phyloP scores from a whole-genome alignment of 106 monocot species.

The Acanthochlamys bracteata region DNA sequence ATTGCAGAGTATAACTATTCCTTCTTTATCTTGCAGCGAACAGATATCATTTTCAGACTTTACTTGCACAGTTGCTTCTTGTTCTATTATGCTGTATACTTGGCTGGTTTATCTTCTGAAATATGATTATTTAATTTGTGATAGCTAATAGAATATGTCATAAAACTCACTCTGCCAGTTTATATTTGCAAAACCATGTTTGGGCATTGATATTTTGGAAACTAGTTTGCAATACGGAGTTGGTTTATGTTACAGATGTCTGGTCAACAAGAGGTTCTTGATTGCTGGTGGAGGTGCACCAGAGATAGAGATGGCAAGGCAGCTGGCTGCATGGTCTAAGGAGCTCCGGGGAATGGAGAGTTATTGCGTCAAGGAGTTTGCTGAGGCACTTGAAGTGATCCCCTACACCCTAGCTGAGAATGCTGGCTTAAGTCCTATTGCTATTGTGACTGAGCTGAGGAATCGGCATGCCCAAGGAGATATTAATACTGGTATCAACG shows the following conservation, averaged over 20 bases:
- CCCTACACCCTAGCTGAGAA: conserved; percentile 95
- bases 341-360: conserved; percentile 89
- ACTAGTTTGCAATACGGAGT: not conserved
- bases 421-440: conserved; percentile 84
- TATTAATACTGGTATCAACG: conserved; percentile 84
- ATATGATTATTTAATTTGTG: no score
- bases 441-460: conserved; percentile 87
- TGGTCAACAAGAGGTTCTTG: conserved; percentile 83
- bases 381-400: conserved; percentile 84
- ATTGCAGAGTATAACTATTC: no score
- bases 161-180: no score
- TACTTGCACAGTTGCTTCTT: no score
- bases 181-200: not conserved
- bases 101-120: no score
- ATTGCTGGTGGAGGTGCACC: conserved; percentile 98
- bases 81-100: no score
- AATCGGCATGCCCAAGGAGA: conserved; percentile 90
- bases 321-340: conserved; percentile 81
- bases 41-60: no score
- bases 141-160: no score
- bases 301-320: conserved; percentile 89
- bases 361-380: conserved; percentile 89
- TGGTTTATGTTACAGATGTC: conserved; percentile 36
- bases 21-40: no score
- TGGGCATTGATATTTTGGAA: not conserved